A percentile compares a stretch with the other conserved stretches of the same genome.
phyloP scores from a whole-genome alignment of 129 eudicot species.

The Chrysanthemum lavandulifolium region DNA sequence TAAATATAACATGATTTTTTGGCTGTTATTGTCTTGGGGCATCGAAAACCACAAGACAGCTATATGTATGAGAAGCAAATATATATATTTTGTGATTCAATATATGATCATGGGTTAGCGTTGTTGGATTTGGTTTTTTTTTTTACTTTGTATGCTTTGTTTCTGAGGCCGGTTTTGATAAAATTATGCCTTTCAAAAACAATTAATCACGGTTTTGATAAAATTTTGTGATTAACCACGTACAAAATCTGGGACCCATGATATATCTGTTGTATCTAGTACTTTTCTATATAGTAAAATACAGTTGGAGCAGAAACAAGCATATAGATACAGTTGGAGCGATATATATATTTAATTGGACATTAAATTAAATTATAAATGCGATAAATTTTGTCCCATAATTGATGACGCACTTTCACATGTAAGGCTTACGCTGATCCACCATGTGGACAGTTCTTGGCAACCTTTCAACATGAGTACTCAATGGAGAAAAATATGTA shows the following conservation, averaged over 20 bases:
- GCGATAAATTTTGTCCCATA: neutral
- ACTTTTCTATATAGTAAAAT: neutral
- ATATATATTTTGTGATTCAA: too few species aligned
- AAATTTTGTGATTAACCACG: neutral
- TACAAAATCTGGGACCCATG: neutral
- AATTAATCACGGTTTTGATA: too few species aligned
- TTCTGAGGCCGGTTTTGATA: too few species aligned
- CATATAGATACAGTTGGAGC: neutral
- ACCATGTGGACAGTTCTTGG: conserved; percentile 1
- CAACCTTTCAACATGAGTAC: conserved; percentile 4
- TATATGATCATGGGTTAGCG: too few species aligned
- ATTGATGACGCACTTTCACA: conserved; percentile 23
- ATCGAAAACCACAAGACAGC: too few species aligned
- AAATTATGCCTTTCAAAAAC: too few species aligned
- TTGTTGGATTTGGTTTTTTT: too few species aligned
- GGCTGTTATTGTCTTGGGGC: too few species aligned
- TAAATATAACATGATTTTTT: too few species aligned
- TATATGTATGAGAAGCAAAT: too few species aligned
- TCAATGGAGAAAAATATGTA: neutral
- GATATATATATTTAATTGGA: neutral
- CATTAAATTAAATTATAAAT: neutral
- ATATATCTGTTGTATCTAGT: too few species aligned
- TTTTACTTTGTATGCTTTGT: too few species aligned
- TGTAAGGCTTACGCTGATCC: conserved; percentile 25
- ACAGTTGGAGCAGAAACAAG: neutral